phyloP scores from a whole-genome alignment of 495 filamentous ascomycete genomes.

The Neurospora sp. region DNA sequence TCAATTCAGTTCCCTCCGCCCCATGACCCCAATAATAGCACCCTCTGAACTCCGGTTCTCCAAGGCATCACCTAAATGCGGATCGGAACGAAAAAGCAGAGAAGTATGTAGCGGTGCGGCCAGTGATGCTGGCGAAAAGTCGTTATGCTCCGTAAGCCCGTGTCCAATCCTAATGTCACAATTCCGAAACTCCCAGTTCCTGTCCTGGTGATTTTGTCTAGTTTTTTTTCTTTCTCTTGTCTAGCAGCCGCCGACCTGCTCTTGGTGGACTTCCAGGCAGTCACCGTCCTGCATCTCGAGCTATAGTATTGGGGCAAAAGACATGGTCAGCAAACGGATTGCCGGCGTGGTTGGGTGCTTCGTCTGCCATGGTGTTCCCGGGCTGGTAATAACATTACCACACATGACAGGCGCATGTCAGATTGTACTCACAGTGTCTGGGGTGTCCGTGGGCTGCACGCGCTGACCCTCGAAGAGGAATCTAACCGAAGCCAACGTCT shows the following conservation, averaged over 20 bases:
- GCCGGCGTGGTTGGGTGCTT: not conserved
- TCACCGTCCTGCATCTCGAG: conserved; percentile 97
- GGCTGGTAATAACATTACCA: not conserved
- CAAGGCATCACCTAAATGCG: not conserved
- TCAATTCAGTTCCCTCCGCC: not conserved
- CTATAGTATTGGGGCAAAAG: conserved; percentile 32
- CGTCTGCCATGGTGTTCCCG: not conserved
- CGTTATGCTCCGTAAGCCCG: not conserved
- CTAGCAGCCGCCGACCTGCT: conserved; percentile 76
- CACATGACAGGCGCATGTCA: not conserved
- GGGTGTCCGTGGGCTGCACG: conserved; percentile 80
- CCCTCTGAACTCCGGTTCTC: not conserved
- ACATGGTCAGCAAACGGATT: conserved; percentile 4
- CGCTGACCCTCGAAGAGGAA: conserved; percentile 94
- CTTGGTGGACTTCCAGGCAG: conserved; percentile 94
- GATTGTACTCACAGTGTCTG: conserved; percentile 66
- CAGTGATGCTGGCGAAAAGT: not conserved
- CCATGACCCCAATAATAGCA: not conserved
- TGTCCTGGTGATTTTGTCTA: not conserved
- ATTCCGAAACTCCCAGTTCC: not conserved
- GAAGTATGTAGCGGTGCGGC: not conserved
- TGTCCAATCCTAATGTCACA: not conserved
- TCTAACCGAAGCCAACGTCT: conserved; percentile 69
- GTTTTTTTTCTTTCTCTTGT: not conserved
- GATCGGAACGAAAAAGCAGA: not conserved